Evolutionary conservation across 495 filamentous ascomycete genomes (phyloP), one percentile per base, ranked within the genome.

Genomic region (Baudoinia panamericana): DNA sequence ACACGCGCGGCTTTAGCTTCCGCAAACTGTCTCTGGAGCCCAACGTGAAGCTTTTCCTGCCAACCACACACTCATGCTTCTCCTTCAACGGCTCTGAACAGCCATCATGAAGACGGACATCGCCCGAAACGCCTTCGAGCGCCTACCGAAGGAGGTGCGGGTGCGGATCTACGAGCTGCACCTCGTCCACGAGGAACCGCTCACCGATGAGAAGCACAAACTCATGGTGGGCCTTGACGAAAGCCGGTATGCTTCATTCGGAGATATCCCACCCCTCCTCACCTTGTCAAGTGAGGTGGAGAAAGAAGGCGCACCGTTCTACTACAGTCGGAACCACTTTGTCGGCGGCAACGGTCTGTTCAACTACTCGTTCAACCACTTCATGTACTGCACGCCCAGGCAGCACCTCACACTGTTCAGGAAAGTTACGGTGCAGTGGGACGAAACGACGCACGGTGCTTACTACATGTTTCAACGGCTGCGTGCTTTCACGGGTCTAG

Each of bases 301-400:
- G 5, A 17, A 41, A 20, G 40, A 50, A 31, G 46, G 40, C 11
- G 41, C 34, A 2, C 26, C 41, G 2, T 25, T 44, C 35, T 50
- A 50, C 36, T 50, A 34, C 36, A 19, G 28, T 11, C 27, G 45
- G n/a, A 50, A 50, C 29, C 23, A 15, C 21, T 49, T 49, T 29
- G 40, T 30, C 10, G n/a, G 35, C 16, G n/a, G 3, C 9, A 25
- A 6, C 18, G 19, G 15, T n/a, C 20, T 7, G 11, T 11, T 28
- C 23, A n/a, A n/a, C n/a, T n/a, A n/a, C n/a, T n/a, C n/a, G n/a
- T n/a, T n/a, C n/a, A n/a, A n/a, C n/a, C n/a, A n/a, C n/a, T n/a
- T n/a, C n/a, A n/a, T n/a, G 7, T 33, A 33, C 15, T 9, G 17
- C 30, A 41, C 27, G 3, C n/a, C 2, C 15, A 16, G 21, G 1